phyloP scores from a whole-genome alignment of 2,329 filamentous ascomycete genomes.

The Microascus cirrosus region DNA sequence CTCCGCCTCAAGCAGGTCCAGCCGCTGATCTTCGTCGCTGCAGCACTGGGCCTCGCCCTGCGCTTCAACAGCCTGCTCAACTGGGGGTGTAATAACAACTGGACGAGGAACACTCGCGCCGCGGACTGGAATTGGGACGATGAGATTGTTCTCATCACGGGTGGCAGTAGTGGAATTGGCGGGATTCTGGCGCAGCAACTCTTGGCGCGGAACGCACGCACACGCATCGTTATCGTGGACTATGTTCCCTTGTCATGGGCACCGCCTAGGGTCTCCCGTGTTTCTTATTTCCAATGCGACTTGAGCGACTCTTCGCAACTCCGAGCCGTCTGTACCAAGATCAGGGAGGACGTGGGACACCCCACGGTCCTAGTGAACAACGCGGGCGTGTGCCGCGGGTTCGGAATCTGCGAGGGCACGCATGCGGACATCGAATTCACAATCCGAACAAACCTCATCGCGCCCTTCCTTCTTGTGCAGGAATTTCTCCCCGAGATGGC shows the following conservation, averaged over 20 bases:
- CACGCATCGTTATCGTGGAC: slow-evolving; percentile 21
- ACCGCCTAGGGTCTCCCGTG: slow-evolving; percentile 8
- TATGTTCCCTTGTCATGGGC: background rate
- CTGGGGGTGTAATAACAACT: background rate
- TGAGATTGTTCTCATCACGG: slow-evolving; percentile 26
- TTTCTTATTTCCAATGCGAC: slow-evolving; percentile 22
- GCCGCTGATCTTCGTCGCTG: too few species aligned
- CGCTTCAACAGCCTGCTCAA: background rate
- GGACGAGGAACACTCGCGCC: slow-evolving; percentile 1
- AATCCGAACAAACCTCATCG: slow-evolving; percentile 43
- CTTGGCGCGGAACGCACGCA: slow-evolving; percentile 12
- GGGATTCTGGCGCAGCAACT: slow-evolving; percentile 17
- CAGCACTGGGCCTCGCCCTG: too few species aligned
- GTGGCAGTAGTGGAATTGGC: slow-evolving; percentile 27
- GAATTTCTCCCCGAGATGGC: slow-evolving; percentile 46
- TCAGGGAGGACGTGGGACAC: slow-evolving; percentile 10
- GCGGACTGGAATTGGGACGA: slow-evolving; percentile 18
- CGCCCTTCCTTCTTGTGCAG: slow-evolving; percentile 44
- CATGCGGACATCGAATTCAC: slow-evolving; percentile 24
- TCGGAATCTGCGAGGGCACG: slow-evolving; percentile 34
- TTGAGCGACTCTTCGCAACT: slow-evolving; percentile 19
- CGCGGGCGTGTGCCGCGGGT: slow-evolving; percentile 35
- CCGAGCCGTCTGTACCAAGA: slow-evolving; percentile 13
- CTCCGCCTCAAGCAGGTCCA: too few species aligned
- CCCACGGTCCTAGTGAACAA: slow-evolving; percentile 46